Conservation (phyloP, 2,329 filamentous ascomycete species). For the Calonectria henricotiae region DNA sequence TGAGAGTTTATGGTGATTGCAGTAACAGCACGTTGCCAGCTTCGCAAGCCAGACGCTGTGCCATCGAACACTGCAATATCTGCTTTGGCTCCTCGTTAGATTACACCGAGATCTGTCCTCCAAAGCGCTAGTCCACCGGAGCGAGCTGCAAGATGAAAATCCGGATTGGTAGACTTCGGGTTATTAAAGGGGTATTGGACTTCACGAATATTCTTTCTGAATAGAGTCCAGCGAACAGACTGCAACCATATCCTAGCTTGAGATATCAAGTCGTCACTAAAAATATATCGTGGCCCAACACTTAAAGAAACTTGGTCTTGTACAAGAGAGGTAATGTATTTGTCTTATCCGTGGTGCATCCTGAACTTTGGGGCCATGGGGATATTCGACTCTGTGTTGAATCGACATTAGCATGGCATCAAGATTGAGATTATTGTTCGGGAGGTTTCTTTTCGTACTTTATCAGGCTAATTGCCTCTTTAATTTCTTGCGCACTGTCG, state of each 20-base stretch:
- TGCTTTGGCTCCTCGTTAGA: background rate
- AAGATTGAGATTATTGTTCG: background rate
- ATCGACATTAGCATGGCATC: background rate
- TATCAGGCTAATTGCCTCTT: background rate
- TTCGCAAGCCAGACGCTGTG: background rate
- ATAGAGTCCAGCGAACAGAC: background rate
- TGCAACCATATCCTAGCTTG: background rate
- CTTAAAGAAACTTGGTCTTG: background rate
- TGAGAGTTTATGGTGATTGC: too few relatives aligned
- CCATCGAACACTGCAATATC: background rate
- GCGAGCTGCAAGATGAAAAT: background rate
- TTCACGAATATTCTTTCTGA: background rate
- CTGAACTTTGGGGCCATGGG: background rate
- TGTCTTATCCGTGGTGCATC: background rate
- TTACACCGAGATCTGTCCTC: background rate
- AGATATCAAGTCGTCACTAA: background rate
- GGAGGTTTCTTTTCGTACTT: background rate
- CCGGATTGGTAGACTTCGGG: background rate
- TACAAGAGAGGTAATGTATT: background rate
- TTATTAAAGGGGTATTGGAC: background rate
- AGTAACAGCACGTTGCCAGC: too few relatives aligned
- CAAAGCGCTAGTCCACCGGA: background rate
- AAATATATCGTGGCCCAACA: background rate
- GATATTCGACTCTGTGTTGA: background rate
- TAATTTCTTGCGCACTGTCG: background rate